Conservation (phyloP, 257 asterid species). For the Henckelia pumila region DNA sequence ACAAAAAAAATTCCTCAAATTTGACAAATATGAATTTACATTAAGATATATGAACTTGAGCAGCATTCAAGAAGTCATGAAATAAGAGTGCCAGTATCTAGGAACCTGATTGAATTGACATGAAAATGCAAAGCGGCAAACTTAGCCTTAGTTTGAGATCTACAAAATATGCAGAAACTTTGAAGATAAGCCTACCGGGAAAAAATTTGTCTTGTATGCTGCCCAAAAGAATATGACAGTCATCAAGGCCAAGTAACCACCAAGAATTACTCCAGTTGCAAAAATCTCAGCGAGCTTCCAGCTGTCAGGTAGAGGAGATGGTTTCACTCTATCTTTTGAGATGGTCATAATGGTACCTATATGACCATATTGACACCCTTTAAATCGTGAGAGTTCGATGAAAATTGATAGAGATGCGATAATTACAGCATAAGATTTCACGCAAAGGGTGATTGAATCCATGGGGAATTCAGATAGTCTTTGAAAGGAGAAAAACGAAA, state of each 20-base stretch:
- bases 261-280: slow-evolving; percentile 85
- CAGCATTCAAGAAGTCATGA: background rate
- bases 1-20: background rate
- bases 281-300: slow-evolving; percentile 96
- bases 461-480: background rate
- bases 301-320: slow-evolving; percentile 97
- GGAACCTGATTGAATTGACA: background rate
- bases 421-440: slow-evolving; percentile 4
- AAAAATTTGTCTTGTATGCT: slow-evolving; percentile 81
- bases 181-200: slow-evolving; percentile 56
- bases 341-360: slow-evolving; percentile 98
- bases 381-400: slow-evolving; percentile 10
- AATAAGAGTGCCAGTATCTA: background rate
- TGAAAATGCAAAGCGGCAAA: background rate
- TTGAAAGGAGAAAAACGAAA: background rate
- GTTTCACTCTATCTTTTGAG: slow-evolving; percentile 93
- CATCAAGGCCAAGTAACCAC: slow-evolving; percentile 95
- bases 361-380: background rate
- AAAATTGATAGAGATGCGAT: slow-evolving; percentile 13
- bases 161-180: background rate
- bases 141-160: slow-evolving; percentile 6
- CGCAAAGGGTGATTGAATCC: background rate
- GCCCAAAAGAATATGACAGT: slow-evolving; percentile 98
- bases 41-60: background rate
- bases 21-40: background rate